These are phyloP conservation scores for Fusarium burgessii DNA, from an alignment of 2,329 filamentous ascomycete species.

Conservation along the genomic window DNA sequence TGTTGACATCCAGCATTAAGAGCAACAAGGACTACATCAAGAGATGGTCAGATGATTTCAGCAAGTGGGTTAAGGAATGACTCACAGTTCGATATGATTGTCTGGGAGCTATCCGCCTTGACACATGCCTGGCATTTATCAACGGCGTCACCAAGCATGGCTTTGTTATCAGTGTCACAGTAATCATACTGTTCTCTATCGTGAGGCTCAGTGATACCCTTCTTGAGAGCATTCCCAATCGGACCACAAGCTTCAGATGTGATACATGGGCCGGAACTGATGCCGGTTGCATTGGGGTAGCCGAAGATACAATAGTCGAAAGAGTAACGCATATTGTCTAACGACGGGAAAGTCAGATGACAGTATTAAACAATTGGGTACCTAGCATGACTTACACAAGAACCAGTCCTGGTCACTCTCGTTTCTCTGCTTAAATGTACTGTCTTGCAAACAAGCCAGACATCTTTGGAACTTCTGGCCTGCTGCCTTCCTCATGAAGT, in stretches of 20 bases:
- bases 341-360: neutral
- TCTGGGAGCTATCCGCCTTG: constrained; percentile 54
- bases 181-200: constrained; percentile 58
- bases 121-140: constrained; percentile 61
- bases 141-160: constrained; percentile 50
- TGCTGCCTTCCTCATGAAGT: constrained; percentile 52
- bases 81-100: constrained; percentile 64
- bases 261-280: constrained; percentile 62
- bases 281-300: constrained; percentile 60
- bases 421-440: constrained; percentile 58
- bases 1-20: constrained; percentile 65
- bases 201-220: constrained; percentile 54
- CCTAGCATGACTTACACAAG: constrained; percentile 59
- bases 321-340: constrained; percentile 67
- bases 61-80: neutral
- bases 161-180: constrained; percentile 57
- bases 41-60: constrained; percentile 4
- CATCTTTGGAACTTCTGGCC: constrained; percentile 64
- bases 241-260: constrained; percentile 64
- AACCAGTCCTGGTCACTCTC: constrained; percentile 69
- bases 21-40: constrained; percentile 59
- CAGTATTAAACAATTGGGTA: neutral
- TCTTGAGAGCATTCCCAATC: constrained; percentile 56
- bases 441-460: constrained; percentile 65
- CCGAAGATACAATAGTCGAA: constrained; percentile 66